A percentile compares a stretch with the other conserved stretches of the same genome.
phyloP scores from a whole-genome alignment of 768 basidiomycete species.

The Mycena sanguinolenta region DNA sequence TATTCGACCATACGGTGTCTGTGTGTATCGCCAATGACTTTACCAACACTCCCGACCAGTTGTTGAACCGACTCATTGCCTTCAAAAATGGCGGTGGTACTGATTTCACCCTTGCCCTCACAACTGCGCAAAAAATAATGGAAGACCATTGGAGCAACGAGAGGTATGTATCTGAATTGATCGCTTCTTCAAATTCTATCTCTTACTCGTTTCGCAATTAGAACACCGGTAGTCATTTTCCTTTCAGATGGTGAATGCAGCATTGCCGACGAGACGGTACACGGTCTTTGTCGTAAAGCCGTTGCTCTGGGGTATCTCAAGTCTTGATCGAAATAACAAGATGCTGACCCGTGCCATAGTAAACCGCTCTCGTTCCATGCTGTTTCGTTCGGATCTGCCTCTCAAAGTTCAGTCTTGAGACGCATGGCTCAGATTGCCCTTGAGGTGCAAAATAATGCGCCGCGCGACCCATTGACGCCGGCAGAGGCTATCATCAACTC shows the following conservation, averaged over 20 bases:
- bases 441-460: constrained; percentile 57
- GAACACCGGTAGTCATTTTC: constrained; percentile 65
- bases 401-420: constrained; percentile 44
- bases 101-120: constrained; percentile 57
- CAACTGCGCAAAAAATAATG: constrained; percentile 51
- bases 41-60: constrained; percentile 54
- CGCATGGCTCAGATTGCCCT: constrained; percentile 62
- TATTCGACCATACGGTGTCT: constrained; percentile 51
- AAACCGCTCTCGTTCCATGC: constrained; percentile 67
- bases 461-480: constrained; percentile 53
- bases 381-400: constrained; percentile 60
- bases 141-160: constrained; percentile 63
- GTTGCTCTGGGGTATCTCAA: constrained; percentile 58
- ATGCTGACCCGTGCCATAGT: constrained; percentile 40
- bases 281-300: constrained; percentile 57
- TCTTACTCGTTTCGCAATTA: constrained; percentile 26
- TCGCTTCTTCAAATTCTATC: too few species aligned
- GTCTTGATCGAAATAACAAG: not conserved
- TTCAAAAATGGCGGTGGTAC: constrained; percentile 52
- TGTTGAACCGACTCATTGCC: constrained; percentile 53
- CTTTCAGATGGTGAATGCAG: constrained; percentile 68
- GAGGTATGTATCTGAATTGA: constrained; percentile 47
- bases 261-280: constrained; percentile 54
- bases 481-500: constrained; percentile 50
- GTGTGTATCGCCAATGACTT: constrained; percentile 59